phyloP scores from a whole-genome alignment of 768 basidiomycete genomes.

The Termitomyces sp. region DNA sequence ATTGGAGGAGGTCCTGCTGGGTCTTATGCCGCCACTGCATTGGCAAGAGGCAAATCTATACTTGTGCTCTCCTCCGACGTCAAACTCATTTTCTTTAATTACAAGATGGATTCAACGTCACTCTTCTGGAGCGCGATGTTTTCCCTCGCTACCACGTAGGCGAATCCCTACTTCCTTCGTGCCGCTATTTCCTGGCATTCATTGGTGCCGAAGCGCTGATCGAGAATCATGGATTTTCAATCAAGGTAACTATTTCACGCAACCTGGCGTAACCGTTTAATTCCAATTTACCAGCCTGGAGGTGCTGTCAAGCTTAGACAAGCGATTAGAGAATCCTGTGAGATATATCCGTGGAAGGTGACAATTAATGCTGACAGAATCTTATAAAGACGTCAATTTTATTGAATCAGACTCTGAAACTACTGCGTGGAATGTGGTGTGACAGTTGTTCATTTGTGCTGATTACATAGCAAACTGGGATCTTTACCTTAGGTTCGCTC shows the following conservation, averaged over 20 bases:
- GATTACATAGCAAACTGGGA: neutral
- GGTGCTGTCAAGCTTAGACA: slow-evolving; percentile 56
- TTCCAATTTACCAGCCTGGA: slow-evolving; percentile 36
- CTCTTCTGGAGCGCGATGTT: slow-evolving; percentile 37
- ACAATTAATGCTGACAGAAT: neutral
- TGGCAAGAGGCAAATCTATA: too few relatives aligned
- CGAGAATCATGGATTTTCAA: slow-evolving; percentile 23
- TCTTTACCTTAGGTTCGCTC: slow-evolving; percentile 37
- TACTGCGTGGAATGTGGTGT: slow-evolving; percentile 57
- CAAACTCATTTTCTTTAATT: neutral
- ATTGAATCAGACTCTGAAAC: slow-evolving; percentile 42
- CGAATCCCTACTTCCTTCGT: slow-evolving; percentile 28
- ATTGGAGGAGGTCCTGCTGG: too few relatives aligned
- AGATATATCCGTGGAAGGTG: slow-evolving; percentile 12
- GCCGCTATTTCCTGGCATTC: slow-evolving; percentile 26
- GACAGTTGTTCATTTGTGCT: slow-evolving; percentile 8
- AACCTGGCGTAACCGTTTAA: slow-evolving; percentile 8
- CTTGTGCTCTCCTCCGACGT: too few relatives aligned
- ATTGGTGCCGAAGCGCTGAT: slow-evolving; percentile 25
- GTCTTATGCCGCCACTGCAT: too few relatives aligned
- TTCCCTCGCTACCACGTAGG: slow-evolving; percentile 43
- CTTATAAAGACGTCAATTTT: slow-evolving; percentile 49
- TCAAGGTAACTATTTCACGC: slow-evolving; percentile 18
- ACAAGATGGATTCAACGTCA: slow-evolving; percentile 40
- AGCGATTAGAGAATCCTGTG: slow-evolving; percentile 53